A percentile compares a stretch with the other conserved stretches of the same genome.
Conservation (phyloP, 768 basidiomycete species). For the Leccinum barrowsii region DNA sequence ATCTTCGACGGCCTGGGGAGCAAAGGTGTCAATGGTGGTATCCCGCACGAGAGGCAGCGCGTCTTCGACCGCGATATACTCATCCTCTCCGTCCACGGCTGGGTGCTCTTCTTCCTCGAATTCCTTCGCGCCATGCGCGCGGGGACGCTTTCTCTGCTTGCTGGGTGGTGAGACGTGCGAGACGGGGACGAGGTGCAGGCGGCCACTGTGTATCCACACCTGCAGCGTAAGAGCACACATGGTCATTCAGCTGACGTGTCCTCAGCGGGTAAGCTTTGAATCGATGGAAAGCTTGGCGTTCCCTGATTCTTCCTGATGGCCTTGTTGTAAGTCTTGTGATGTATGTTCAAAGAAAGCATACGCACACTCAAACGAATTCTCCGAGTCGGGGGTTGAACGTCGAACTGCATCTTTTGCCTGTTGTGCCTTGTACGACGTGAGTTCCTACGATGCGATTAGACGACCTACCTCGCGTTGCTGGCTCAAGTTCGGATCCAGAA, state of each 20-base stretch:
- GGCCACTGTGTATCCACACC: constrained; percentile 88
- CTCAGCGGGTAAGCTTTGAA: constrained; percentile 12
- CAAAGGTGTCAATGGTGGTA: constrained; percentile 49
- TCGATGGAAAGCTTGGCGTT: too few species aligned
- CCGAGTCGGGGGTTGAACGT: too few species aligned
- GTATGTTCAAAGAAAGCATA: too few species aligned
- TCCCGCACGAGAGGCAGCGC: constrained; percentile 64
- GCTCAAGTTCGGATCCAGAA: too few species aligned
- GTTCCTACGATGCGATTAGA: too few species aligned
- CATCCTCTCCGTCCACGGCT: constrained; percentile 40
- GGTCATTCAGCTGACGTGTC: constrained; percentile 29
- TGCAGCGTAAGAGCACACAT: constrained; percentile 36
- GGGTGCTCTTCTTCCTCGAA: constrained; percentile 51
- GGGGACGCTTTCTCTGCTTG: constrained; percentile 49
- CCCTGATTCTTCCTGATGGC: too few species aligned
- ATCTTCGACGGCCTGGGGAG: constrained; percentile 57
- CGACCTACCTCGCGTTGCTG: too few species aligned
- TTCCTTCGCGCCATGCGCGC: constrained; percentile 38
- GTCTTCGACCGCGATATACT: constrained; percentile 58
- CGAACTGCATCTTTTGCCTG: too few species aligned
- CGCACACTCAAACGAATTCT: too few species aligned
- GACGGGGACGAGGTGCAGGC: constrained; percentile 85
- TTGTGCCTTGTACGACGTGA: too few species aligned
- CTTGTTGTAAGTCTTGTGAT: too few species aligned
- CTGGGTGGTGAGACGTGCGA: constrained; percentile 64